These are phyloP conservation scores for Vigna reflexopilosa DNA, from an alignment of 306 rosid species.

Conservation along the genomic window DNA sequence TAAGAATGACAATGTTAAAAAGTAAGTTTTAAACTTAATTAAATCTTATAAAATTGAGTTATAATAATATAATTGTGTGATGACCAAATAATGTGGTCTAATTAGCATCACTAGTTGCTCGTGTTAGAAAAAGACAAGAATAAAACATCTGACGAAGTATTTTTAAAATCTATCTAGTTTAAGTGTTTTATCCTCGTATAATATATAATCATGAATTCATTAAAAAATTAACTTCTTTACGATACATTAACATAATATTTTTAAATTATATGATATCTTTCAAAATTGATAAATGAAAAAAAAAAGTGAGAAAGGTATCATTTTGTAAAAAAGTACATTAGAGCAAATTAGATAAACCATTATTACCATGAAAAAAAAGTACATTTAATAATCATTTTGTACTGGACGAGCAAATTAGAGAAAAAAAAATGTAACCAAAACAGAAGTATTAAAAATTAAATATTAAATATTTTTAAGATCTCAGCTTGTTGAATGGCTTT, in stretches of 20 bases:
- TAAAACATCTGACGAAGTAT: not conserved
- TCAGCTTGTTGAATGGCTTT: not conserved
- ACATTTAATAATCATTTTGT: not conserved
- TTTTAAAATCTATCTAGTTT: not conserved
- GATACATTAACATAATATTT: not conserved
- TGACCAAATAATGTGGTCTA: not conserved
- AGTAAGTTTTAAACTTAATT: too few species aligned
- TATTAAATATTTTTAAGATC: not conserved
- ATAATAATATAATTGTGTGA: not conserved
- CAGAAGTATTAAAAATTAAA: not conserved
- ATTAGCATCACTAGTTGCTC: not conserved
- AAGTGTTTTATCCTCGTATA: not conserved
- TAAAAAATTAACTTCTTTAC: too few species aligned
- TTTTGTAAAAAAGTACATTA: too few species aligned
- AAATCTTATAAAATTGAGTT: too few species aligned
- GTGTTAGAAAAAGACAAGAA: not conserved
- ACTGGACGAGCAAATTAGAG: not conserved
- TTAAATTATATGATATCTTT: not conserved
- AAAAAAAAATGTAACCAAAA: not conserved
- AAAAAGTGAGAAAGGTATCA: not conserved
- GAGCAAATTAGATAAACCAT: too few species aligned
- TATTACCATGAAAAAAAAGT: not conserved
- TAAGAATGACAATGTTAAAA: too few species aligned
- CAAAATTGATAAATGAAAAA: not conserved
- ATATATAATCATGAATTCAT: not conserved